Base-by-base conservation (phyloP, 495 filamentous ascomycete genomes). In the Xylaria palmicola region DNA sequence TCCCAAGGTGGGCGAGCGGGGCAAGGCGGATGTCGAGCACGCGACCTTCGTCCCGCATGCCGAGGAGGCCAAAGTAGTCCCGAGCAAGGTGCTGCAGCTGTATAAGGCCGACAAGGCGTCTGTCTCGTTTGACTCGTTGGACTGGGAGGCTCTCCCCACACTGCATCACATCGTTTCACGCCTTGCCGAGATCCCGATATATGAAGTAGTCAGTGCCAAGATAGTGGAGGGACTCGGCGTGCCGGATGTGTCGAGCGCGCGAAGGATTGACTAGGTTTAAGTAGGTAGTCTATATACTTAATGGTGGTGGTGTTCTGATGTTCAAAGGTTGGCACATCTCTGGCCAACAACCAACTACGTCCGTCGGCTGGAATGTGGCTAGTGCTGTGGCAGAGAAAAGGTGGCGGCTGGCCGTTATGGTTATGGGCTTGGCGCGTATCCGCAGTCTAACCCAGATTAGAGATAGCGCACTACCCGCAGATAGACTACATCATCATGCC, bases 171-270 rank as follows among this genome's bases (percentile, higher is more conserved):
- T 86, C 27, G 67, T 82, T 24, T 69, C 69, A 39, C 69, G 72
- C 29, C 59, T 85, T 57, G 79, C 75, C 0, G 81, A 84, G 47
- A 75, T 86, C 41, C 83, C 81, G 0, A 67, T 83, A 5, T 83
- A 82, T 63, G 78, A 81, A 58, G 62, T 85, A 45, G 68, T 86
- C 15, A 73, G 73, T 12, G 81, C 77, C 4, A 83, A 74, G 37
- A 68, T 85, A 5, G 77, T 82, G 4, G 74, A 81, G 56, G 80
- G 81, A 0, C 65, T 59, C 17, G 81, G 82, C 1, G 83, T 83
- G 32, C 69, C 75, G 5, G 81, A 83, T 69, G 72, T 82, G 26
- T 34, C 32, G 32, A 34, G 32, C 32, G 32, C 32, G 32, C 5
- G 32, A 34, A 34, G 32, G 10, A 34, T 34, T 10, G 32, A 34